Evolutionary conservation across 163 green algal genomes (phyloP).

Genomic region (Prototheca stagnorum): DNA sequence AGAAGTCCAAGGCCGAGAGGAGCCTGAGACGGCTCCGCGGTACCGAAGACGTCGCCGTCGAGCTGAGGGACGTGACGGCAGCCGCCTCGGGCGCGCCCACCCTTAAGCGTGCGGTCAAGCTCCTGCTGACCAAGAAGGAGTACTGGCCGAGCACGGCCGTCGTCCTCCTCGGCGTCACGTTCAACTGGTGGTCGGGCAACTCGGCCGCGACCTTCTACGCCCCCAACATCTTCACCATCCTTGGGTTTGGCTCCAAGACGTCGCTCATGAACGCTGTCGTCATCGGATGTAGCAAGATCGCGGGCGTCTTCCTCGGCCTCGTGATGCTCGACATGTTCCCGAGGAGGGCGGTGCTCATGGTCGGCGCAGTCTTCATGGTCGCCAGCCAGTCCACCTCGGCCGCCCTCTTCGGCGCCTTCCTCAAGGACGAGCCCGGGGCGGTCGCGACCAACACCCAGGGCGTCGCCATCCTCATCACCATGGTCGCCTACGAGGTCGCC

Average conservation of each 20-base stretch:
- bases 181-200: constrained; percentile 3
- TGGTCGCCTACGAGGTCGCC: constrained; percentile 8
- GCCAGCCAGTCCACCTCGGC: constrained; percentile 1
- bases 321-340: not conserved
- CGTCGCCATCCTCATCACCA: constrained; percentile 1
- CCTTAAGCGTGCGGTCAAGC: not conserved
- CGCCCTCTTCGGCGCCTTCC: constrained; percentile 1
- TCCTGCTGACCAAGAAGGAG: not conserved
- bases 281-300: constrained; percentile 3
- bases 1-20: not conserved
- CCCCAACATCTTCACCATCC: constrained; percentile 4
- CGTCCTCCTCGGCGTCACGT: not conserved
- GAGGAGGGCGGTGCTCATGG: not conserved
- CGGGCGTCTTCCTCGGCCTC: not conserved
- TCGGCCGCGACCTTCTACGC: constrained; percentile 3
- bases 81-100: not conserved
- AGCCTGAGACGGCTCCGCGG: not conserved
- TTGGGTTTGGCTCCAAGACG: not conserved
- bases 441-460: not conserved
- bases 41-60: not conserved
- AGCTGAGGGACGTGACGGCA: not conserved
- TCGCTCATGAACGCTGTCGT: constrained; percentile 2
- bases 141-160: not conserved
- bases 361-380: not conserved
- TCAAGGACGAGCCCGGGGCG: not conserved